These are phyloP conservation scores for Calonectria montana DNA, from an alignment of 2,329 filamentous ascomycete species.

Conservation along the genomic window DNA sequence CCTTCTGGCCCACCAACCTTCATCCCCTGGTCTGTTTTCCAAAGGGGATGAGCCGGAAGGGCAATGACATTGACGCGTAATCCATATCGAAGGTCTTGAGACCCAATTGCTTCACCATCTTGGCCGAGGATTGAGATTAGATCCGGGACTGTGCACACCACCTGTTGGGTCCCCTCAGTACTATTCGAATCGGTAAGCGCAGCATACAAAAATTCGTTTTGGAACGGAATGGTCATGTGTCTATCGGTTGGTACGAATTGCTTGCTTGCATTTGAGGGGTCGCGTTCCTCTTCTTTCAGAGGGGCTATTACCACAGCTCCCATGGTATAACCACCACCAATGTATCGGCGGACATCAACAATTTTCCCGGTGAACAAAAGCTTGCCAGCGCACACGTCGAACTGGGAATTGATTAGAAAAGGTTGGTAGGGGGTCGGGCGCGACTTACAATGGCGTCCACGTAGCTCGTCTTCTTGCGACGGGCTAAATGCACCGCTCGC, in stretches of 20 bases:
- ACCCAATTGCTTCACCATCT: conserved; percentile 62
- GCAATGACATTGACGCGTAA: conserved; percentile 62
- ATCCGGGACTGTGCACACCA: conserved; percentile 51
- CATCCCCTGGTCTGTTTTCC: conserved; percentile 54
- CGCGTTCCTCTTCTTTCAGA: conserved; percentile 45
- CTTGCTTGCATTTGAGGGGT: conserved; percentile 29
- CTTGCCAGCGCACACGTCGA: conserved; percentile 47
- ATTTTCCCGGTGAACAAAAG: conserved; percentile 55
- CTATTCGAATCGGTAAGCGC: conserved; percentile 46
- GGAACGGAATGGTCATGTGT: conserved; percentile 54
- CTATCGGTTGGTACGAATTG: conserved; percentile 33
- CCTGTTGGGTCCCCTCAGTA: conserved; percentile 42
- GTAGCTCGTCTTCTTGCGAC: conserved; percentile 38
- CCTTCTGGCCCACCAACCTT: conserved; percentile 49
- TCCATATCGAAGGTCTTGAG: conserved; percentile 63
- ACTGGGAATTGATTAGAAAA: conserved; percentile 18
- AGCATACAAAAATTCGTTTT: conserved; percentile 56
- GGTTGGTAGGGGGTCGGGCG: fast-evolving
- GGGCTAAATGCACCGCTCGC: conserved; percentile 52
- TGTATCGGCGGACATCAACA: conserved; percentile 51
- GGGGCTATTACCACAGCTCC: conserved; percentile 51
- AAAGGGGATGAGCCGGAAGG: conserved; percentile 61
- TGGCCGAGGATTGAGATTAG: conserved; percentile 52
- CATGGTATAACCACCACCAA: conserved; percentile 55
- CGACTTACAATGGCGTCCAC: conserved; percentile 39